Evolutionary conservation across 768 basidiomycete genomes (phyloP).

Genomic region (Termitomyces sp.): DNA sequence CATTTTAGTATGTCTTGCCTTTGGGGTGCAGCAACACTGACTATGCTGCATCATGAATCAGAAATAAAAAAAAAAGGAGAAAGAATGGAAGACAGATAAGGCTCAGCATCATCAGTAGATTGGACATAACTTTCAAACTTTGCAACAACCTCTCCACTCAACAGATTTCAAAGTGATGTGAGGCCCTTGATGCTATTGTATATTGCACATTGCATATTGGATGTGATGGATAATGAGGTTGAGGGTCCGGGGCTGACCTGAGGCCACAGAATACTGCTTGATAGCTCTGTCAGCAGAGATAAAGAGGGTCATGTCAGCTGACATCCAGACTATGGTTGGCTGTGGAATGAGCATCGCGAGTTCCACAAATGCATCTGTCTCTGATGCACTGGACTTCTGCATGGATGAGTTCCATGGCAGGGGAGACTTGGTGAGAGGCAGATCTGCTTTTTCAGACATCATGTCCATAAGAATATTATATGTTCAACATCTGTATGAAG

Average conservation of each 20-base stretch:
- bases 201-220: slow-evolving; percentile 59
- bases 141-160: slow-evolving; percentile 54
- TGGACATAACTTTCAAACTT: slow-evolving; percentile 77
- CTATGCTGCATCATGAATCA: slow-evolving; percentile 60
- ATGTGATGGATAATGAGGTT: slow-evolving; percentile 72
- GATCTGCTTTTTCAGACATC: too few species aligned
- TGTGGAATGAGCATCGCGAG: too few species aligned
- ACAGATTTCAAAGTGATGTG: slow-evolving; percentile 70
- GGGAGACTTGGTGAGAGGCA: too few species aligned
- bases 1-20: slow-evolving; percentile 64
- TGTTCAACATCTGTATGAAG: too few species aligned
- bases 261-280: slow-evolving; percentile 64
- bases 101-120: slow-evolving; percentile 52
- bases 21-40: slow-evolving; percentile 77
- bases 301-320: slow-evolving; percentile 60
- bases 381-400: too few species aligned
- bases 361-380: too few species aligned
- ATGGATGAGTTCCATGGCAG: too few species aligned
- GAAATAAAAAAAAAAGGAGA: neutral
- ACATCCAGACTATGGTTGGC: slow-evolving; percentile 70
- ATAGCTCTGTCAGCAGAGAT: slow-evolving; percentile 75
- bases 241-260: slow-evolving; percentile 53
- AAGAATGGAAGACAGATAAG: slow-evolving; percentile 48
- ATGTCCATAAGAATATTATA: too few species aligned
- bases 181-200: slow-evolving; percentile 85